Base-by-base conservation (phyloP, 495 filamentous ascomycete species). In the Delitschia confertaspora region DNA sequence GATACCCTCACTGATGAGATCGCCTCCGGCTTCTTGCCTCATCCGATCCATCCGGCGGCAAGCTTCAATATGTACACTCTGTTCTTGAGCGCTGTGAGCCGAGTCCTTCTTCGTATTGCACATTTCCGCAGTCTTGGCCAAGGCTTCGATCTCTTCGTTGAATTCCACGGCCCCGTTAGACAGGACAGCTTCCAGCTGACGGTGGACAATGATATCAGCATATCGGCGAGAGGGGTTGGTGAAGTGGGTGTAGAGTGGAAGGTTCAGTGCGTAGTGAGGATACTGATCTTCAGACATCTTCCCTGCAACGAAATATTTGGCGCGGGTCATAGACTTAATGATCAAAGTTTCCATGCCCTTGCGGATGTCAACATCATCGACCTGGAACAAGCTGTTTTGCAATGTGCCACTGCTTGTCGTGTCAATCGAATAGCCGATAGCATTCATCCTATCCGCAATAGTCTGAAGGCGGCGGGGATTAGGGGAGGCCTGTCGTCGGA, bases 71-170 rank as follows among this genome's bases (percentile, higher is more conserved):
- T 98, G 91, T 49, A 98, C 85, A 60, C 91, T 96, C 67, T 98
- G 91, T 62, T 98, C 91, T 58, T 96, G 91, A 7, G 91, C 91
- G 56, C 85, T 88, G 65, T 93, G 89, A 0, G 93, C 89, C 3
- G 91, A 96, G 57, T 98, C 91, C 63, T 98, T 98, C 78, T 96
- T 98, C 57, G 82, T 94, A 66, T 96, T 98, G 73, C 88, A 94
- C 46, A 84, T 79, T 61, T 98, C 91, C 14, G 88, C 85, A 35
- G 83, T 94, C 75, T 98, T 98, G 55, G 74, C 79, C 21, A 98
- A 67, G 33, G 74, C 79, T 55, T 98, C 91, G 33, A 85, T 60
- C 55, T 98, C 91, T 45, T 98, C 91, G 6, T 68, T 76, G 63
- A 93, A 95, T 51, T 95, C 89, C 40, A 83, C 72, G 24, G 80